Base-by-base conservation (phyloP, 192 early-diverging fungal genomes). In the Pilaira anomala region DNA sequence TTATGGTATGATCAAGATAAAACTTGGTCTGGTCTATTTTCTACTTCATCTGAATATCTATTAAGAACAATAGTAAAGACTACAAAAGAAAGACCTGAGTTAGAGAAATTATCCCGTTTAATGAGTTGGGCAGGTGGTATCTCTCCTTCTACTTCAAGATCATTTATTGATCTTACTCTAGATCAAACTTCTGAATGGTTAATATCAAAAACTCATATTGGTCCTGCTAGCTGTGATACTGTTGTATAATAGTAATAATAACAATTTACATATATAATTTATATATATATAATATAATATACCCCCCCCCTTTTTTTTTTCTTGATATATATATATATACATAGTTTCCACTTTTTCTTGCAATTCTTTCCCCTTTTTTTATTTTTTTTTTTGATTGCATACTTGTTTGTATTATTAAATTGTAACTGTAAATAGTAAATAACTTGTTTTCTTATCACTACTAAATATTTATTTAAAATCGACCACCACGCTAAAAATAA, bases 111-210 rank as follows among this genome's bases (percentile, higher is more conserved):
- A 7, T 58, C 21, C 25, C 13, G 33, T 11, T 58, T 18, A 19
- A 11, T 58, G 21, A 58, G 56, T 42, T 58, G 56, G 56, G 33
- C 36, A 24, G 56, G 56, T 14, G 56, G 56, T 25, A 40, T 58
- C 5, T 39, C 56, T 7, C 29, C 29, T 18, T 19, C 56, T 16
- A 41, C 39, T 25, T 42, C 33, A 3, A 28, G 33, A 36, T 42
- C 11, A 42, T 58, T 40, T 16, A 33, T 28, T 58, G 56, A 58
- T 13, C 7, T 13, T 3, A 58, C 56, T 22, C 22, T 58, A 13
- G 56, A 58, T 58, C 56, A 58, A 22, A 58, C 56, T 16, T 42
- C 56, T 58, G 56, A 58, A 24, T 58, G 56, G 56, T 22, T 58
- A 14, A 14, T 58, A 22, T 58, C 56, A 19, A 58, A 58, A 42